Evolutionary conservation across 129 eudicot species (phyloP).

Genomic region (Calendula officinalis): DNA sequence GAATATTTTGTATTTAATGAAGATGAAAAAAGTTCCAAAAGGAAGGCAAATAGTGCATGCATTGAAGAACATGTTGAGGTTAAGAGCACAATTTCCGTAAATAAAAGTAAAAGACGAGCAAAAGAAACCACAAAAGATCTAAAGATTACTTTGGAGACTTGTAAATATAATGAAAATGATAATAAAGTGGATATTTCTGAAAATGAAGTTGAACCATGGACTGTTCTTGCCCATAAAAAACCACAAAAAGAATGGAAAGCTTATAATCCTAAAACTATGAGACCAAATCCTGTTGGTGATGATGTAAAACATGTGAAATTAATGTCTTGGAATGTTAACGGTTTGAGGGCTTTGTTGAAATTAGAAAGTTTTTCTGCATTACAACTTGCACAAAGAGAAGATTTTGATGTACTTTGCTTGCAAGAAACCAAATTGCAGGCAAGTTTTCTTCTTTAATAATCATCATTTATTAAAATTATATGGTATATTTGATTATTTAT

Average conservation of each 20-base stretch:
- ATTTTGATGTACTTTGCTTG: constrained; percentile 89
- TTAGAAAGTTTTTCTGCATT: constrained; percentile 59
- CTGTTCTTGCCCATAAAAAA: constrained; percentile 87
- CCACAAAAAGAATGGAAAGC: constrained; percentile 90
- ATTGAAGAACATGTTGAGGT: constrained; percentile 24
- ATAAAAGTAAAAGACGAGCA: constrained; percentile 34
- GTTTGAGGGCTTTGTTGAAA: constrained; percentile 81
- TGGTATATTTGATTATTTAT: not conserved
- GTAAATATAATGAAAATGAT: constrained; percentile 24
- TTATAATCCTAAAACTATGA: constrained; percentile 88
- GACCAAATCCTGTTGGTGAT: constrained; percentile 60
- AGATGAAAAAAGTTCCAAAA: constrained; percentile 41
- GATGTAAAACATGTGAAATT: constrained; percentile 59
- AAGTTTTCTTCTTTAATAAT: constrained; percentile 13
- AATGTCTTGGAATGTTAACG: constrained; percentile 98
- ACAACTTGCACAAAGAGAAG: constrained; percentile 86
- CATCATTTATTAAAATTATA: not conserved
- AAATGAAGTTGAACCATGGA: constrained; percentile 74
- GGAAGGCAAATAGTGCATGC: constrained; percentile 35
- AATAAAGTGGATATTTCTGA: constrained; percentile 36
- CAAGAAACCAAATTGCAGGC: constrained; percentile 98
- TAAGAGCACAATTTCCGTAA: constrained; percentile 26
- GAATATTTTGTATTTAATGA: constrained; percentile 13
- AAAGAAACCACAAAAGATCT: constrained; percentile 26
- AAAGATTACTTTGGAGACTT: constrained; percentile 9